Evolutionary conservation across 805 yeast genomes (phyloP).

Genomic region (Phaffomyces thermotolerans): DNA sequence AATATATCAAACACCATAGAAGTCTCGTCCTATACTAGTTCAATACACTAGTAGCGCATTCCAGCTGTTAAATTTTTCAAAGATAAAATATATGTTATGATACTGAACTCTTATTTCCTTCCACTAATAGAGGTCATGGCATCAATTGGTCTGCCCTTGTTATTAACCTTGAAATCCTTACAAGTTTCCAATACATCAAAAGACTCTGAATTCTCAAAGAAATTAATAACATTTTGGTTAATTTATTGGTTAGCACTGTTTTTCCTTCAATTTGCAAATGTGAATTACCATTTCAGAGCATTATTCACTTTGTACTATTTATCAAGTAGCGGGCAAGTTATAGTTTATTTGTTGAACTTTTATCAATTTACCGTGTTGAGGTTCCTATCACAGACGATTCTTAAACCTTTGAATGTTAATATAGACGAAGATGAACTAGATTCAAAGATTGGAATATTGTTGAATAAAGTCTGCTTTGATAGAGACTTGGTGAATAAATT

Average conservation of each 20-base stretch:
- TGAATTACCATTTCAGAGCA: slow-evolving; percentile 13
- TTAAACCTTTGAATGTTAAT: neutral
- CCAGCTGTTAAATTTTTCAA: neutral
- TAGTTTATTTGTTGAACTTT: slow-evolving; percentile 6
- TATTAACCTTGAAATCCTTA: slow-evolving; percentile 17
- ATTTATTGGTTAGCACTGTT: slow-evolving; percentile 16
- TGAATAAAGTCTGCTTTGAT: slow-evolving; percentile 6
- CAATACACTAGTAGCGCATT: no score
- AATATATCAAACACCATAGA: no score
- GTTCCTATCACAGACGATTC: neutral
- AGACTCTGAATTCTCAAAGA: neutral
- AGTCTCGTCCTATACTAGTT: no score
- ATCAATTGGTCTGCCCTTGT: slow-evolving; percentile 11
- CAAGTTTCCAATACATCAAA: slow-evolving; percentile 3
- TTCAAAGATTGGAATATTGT: neutral
- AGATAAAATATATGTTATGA: slow-evolving; percentile 4
- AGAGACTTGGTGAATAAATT: neutral
- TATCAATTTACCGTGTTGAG: slow-evolving; percentile 7
- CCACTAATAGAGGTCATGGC: slow-evolving; percentile 12
- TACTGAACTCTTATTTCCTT: slow-evolving; percentile 10
- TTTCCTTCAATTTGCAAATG: slow-evolving; percentile 7
- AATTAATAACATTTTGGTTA: slow-evolving; percentile 15
- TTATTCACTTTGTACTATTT: slow-evolving; percentile 11
- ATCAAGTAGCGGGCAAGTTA: neutral
- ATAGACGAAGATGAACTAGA: slow-evolving; percentile 4